phyloP scores from a whole-genome alignment of 2,329 filamentous ascomycete species.

The Trichoderma koningii region DNA sequence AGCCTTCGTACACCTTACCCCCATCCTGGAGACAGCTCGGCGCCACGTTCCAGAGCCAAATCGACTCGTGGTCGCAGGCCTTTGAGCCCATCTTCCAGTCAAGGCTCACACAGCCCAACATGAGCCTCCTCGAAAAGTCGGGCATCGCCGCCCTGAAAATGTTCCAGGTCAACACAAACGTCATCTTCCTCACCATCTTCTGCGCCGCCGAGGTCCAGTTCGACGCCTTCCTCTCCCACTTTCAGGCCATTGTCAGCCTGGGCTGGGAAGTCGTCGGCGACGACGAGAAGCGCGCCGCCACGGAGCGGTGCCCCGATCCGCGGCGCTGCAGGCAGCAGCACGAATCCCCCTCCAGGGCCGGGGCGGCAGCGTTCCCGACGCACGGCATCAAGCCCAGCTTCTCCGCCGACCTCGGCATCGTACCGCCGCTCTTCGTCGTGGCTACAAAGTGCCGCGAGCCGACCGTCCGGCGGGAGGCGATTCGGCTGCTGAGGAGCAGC shows the following conservation, averaged over 20 bases:
- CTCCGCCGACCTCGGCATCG: slow-evolving; percentile 64
- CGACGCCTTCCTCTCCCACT: slow-evolving; percentile 55
- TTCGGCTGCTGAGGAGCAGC: slow-evolving; percentile 60
- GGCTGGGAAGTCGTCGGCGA: slow-evolving; percentile 62
- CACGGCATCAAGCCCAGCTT: slow-evolving; percentile 63
- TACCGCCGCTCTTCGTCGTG: slow-evolving; percentile 66
- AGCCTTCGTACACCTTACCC: slow-evolving; percentile 57
- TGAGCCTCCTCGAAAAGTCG: slow-evolving; percentile 58
- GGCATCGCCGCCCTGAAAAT: slow-evolving; percentile 65
- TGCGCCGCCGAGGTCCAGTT: slow-evolving; percentile 60
- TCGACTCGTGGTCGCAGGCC: slow-evolving; percentile 57
- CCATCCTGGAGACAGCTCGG: slow-evolving; percentile 51
- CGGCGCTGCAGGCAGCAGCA: slow-evolving; percentile 47
- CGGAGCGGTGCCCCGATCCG: slow-evolving; percentile 49
- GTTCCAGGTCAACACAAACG: slow-evolving; percentile 59
- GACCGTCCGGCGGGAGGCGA: slow-evolving; percentile 58
- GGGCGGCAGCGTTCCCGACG: slow-evolving; percentile 44
- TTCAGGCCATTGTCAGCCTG: slow-evolving; percentile 58
- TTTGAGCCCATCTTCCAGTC: slow-evolving; percentile 58
- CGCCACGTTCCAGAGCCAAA: slow-evolving; percentile 49
- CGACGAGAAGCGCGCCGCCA: slow-evolving; percentile 55
- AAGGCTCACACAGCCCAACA: slow-evolving; percentile 48
- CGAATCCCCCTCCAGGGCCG: slow-evolving; percentile 39
- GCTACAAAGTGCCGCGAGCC: slow-evolving; percentile 66
- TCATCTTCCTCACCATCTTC: slow-evolving; percentile 63